Conservation (phyloP, 78 protist species). For the Bodo saltans region DNA sequence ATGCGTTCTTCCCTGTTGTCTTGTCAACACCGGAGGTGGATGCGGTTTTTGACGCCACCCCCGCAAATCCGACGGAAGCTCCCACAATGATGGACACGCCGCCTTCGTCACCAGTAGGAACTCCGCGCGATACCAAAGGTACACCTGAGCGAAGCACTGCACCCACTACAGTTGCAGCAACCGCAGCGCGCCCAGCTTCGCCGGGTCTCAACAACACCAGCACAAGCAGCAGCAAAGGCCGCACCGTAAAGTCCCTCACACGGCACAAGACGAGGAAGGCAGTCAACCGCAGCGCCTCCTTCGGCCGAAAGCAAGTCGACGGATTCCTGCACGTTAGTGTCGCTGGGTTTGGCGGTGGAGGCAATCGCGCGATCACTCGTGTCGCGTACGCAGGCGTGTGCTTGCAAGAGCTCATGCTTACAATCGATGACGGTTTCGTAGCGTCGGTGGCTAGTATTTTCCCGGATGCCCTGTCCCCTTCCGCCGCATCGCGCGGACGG, state of each 20-base stretch:
- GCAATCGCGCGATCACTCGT: background rate
- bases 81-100: no score
- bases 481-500: background rate
- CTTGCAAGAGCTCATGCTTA: background rate
- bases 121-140: no score
- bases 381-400: background rate
- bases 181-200: background rate
- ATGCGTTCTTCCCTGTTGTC: slow-evolving; percentile 23
- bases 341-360: background rate
- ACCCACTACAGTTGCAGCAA: background rate
- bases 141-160: background rate
- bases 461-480: background rate
- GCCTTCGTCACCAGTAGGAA: no score
- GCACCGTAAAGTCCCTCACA: background rate
- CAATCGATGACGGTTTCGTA: background rate
- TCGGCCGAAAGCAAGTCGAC: background rate
- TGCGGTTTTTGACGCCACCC: no score
- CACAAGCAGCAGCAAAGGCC: background rate
- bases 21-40: background rate
- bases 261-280: background rate
- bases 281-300: background rate
- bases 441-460: background rate
- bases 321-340: background rate
- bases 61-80: no score
- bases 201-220: background rate